Percentiles rank a stretch among this genome's conserved stretches.
Evolutionary conservation across 2,329 filamentous ascomycete species (phyloP).

Genomic region (Ascochyta viciae-villosae): DNA sequence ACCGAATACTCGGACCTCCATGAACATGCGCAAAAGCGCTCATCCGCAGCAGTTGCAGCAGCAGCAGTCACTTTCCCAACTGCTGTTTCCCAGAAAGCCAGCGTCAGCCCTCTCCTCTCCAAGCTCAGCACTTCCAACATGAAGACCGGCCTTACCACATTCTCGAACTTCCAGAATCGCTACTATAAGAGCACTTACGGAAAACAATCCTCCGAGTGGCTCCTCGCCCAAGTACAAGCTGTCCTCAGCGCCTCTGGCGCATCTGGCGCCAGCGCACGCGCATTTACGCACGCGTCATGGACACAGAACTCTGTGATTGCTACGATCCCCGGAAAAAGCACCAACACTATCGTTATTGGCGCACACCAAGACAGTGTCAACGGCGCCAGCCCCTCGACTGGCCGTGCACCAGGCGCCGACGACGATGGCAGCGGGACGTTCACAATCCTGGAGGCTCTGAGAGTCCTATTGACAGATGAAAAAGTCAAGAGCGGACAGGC

Average conservation of each 20-base stretch:
- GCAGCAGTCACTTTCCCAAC: constrained; percentile 25
- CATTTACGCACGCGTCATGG: constrained; percentile 69
- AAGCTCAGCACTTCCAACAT: constrained; percentile 31
- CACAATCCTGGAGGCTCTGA: constrained; percentile 88
- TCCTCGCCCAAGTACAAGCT: constrained; percentile 73
- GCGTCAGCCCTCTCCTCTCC: constrained; percentile 24
- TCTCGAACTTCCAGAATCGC: constrained; percentile 32
- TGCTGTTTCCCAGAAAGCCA: constrained; percentile 18
- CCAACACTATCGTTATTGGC: constrained; percentile 84
- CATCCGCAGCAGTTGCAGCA: constrained; percentile 5
- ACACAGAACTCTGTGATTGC: constrained; percentile 88
- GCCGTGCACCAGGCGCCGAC: constrained; percentile 87
- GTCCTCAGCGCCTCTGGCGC: constrained; percentile 75
- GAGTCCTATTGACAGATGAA: constrained; percentile 74
- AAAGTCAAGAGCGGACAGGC: constrained; percentile 73
- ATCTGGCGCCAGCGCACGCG: constrained; percentile 70
- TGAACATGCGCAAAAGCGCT: background rate
- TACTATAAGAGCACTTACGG: constrained; percentile 56
- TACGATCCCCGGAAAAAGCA: constrained; percentile 81
- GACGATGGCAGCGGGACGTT: constrained; percentile 91
- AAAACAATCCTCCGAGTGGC: constrained; percentile 83
- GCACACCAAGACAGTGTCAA: constrained; percentile 96
- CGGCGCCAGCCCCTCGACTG: constrained; percentile 78
- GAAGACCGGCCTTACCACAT: constrained; percentile 26
- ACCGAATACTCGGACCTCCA: constrained; percentile 30